A percentile compares a stretch with the other conserved stretches of the same genome.
Evolutionary conservation across 148 eudicot genomes (phyloP).

Genomic region (Silene latifolia): DNA sequence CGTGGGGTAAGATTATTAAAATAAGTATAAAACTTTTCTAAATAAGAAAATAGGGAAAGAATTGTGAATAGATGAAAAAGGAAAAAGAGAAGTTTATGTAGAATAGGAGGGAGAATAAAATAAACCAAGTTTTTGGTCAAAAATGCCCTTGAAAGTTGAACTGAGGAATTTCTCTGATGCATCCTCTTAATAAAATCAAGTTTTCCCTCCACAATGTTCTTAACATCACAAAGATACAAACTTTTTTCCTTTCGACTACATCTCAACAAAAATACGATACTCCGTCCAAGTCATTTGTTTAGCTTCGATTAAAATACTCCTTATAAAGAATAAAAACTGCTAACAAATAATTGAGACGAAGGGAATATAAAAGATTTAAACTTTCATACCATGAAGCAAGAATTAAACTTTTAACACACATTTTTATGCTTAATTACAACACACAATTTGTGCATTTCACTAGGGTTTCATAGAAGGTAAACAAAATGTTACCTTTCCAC

Average conservation of each 20-base stretch:
- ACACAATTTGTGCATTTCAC: background rate
- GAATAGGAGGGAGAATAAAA: too few relatives aligned
- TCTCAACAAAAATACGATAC: background rate
- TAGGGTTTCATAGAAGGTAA: background rate
- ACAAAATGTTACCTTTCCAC: too few relatives aligned
- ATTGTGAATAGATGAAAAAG: too few relatives aligned
- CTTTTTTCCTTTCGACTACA: background rate
- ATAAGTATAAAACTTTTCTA: too few relatives aligned
- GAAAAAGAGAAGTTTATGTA: too few relatives aligned
- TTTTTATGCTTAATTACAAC: background rate
- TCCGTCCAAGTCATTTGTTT: background rate
- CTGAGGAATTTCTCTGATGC: background rate
- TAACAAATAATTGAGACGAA: too few relatives aligned
- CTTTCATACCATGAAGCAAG: constrained; percentile 1
- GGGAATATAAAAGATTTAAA: background rate
- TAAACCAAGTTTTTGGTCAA: background rate
- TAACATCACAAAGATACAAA: background rate
- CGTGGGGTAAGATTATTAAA: too few relatives aligned
- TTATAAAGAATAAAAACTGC: too few relatives aligned
- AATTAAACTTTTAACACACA: background rate
- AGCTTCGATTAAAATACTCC: too few relatives aligned
- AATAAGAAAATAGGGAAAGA: too few relatives aligned
- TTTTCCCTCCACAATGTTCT: constrained; percentile 8
- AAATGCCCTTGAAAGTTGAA: constrained; percentile 10
- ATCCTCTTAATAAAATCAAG: background rate